Evolutionary conservation across 2,329 filamentous ascomycete genomes (phyloP).

Genomic region (Penicillium palitans): DNA sequence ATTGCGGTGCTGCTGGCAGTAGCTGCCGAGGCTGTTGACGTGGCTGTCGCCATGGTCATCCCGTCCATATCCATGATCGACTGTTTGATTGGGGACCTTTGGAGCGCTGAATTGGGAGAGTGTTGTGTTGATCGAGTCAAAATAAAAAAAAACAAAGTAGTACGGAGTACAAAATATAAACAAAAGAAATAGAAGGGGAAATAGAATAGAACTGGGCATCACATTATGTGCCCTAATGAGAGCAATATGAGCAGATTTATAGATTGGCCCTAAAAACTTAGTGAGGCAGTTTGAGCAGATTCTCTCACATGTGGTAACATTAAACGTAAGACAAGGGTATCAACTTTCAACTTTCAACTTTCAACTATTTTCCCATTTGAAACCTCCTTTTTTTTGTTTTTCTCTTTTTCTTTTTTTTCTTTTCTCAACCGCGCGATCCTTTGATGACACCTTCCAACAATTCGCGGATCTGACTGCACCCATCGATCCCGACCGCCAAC

Average conservation of each 20-base stretch:
- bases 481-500: conserved; percentile 88
- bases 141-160: not conserved
- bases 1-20: not conserved
- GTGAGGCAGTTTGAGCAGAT: conserved; percentile 12
- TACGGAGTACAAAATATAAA: not conserved
- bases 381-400: not conserved
- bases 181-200: not conserved
- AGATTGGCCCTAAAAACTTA: not conserved
- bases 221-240: not conserved
- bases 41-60: conserved; percentile 6
- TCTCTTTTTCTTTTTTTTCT: not conserved
- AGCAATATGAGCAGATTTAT: conserved; percentile 7
- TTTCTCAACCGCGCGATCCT: conserved; percentile 39
- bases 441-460: conserved; percentile 80
- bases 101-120: no score
- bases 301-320: not conserved
- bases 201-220: not conserved
- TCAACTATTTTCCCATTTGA: conserved; percentile 2
- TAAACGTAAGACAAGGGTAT: conserved; percentile 11
- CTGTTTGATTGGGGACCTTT: not conserved
- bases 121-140: not conserved
- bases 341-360: conserved; percentile 5
- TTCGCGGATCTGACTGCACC: conserved; percentile 79
- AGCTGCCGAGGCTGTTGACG: not conserved
- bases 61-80: conserved; percentile 2